Evolutionary conservation across 805 yeast genomes (phyloP), one percentile per base, ranked within the genome.

Genomic region (Wickerhamiella siamensis): DNA sequence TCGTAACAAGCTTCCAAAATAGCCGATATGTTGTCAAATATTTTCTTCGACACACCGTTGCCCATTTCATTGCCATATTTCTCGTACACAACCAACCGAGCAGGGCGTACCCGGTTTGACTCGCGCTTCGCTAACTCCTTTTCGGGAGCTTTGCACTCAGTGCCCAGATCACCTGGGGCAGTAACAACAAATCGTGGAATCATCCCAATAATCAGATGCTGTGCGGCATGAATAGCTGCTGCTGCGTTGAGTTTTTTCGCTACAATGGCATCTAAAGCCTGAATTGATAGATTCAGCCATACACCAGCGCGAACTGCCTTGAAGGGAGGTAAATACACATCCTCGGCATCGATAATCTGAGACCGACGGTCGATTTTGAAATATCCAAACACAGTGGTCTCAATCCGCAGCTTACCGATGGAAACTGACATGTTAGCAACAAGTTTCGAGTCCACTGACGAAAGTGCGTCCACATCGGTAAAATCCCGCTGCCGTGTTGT

Each of bases 81-180:
- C 57, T 91, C 97, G 54, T 76, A 77, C 50, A 91, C 81, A 1
- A 87, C 75, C 39, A 91, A 62, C 41, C 98, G 65, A 0, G 94
- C 94, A 0, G 97, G 97, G 33, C 99, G 63, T 43, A 71, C 73
- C 33, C 98, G 64, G 15, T 61, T 59, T 0, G 88, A 71, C 53
- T 81, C 81, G 22, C 84, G 61, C 38, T 70, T 69, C 1, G 95
- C 83, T 66, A 88, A 83, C 56, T 91, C 99, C 53, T 91, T 91
- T 49, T 86, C 94, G 0, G 98, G 96, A 0, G 97, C 96, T 54
- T 91, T 91, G 60, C 99, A 91, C 59, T 91, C 99, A 0, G 97
- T 83, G 36, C 72, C 73, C 12, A 91, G 69, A 51, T 91, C 98
- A 2, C 54, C 56, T 1, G 60, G 59, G 1, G 83, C 82, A 15